These are phyloP conservation scores for Helicocarpus griseus DNA, from an alignment of 2,329 filamentous ascomycete species.

Conservation along the genomic window DNA sequence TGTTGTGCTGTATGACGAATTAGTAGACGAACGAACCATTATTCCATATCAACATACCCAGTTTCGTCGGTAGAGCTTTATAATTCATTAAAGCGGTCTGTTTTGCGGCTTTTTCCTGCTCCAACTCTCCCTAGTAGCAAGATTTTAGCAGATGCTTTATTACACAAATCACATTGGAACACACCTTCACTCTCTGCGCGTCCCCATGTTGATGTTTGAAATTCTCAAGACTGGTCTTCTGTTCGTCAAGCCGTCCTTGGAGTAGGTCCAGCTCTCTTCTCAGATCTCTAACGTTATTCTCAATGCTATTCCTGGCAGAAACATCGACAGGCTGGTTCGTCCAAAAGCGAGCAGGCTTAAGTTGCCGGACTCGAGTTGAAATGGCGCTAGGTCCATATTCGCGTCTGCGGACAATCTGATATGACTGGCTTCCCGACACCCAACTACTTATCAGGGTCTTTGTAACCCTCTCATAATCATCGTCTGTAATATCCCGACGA, in stretches of 20 bases:
- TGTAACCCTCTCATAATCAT: conserved; percentile 58
- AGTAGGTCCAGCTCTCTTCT: conserved; percentile 32
- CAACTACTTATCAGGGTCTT: conserved; percentile 54
- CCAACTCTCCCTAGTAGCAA: conserved; percentile 20
- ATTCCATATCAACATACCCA: conserved; percentile 47
- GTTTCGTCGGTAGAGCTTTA: conserved; percentile 58
- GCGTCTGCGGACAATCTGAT: conserved; percentile 57
- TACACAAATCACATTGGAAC: conserved; percentile 9
- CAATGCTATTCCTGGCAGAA: conserved; percentile 48
- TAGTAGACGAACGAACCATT: conserved; percentile 14
- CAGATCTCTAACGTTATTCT: conserved; percentile 38
- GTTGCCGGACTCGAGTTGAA: conserved; percentile 55
- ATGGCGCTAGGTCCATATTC: conserved; percentile 72
- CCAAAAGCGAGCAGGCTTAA: conserved; percentile 59
- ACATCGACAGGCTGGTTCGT: conserved; percentile 65
- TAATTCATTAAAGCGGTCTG: conserved; percentile 59
- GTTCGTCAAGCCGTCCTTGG: conserved; percentile 19
- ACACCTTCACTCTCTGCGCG: conserved; percentile 35
- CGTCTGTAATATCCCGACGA: conserved; percentile 52
- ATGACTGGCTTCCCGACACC: conserved; percentile 57
- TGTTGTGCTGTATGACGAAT: conserved; percentile 28
- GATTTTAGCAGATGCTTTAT: conserved; percentile 10
- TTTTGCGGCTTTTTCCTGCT: conserved; percentile 54
- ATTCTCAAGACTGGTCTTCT: conserved; percentile 19
- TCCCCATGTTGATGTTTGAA: conserved; percentile 17